These are phyloP conservation scores for Acorus calamus DNA, from an alignment of 106 monocot species.

Conservation along the genomic window DNA sequence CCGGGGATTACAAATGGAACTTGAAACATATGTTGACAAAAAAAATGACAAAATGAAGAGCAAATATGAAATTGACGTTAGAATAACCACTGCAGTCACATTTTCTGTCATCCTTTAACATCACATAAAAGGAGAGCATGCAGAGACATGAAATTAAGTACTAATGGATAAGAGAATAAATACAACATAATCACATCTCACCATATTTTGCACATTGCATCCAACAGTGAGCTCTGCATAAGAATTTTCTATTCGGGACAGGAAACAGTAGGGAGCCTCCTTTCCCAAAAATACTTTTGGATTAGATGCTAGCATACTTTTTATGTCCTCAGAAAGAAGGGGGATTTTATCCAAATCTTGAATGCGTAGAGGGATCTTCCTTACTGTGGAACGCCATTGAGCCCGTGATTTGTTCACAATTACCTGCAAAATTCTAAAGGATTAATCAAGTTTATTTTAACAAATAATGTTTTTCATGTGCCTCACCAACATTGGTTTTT, in stretches of 20 bases:
- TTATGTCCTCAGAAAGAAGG: slow-evolving; percentile 50
- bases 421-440: no score
- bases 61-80: no score
- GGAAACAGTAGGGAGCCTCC: slow-evolving; percentile 80
- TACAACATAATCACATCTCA: no score
- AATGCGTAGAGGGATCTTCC: slow-evolving; percentile 51
- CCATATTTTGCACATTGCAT: slow-evolving; percentile 74
- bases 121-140: background rate
- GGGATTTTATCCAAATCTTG: slow-evolving; percentile 76
- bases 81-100: background rate
- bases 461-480: no score
- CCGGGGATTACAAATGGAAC: no score
- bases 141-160: background rate
- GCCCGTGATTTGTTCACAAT: slow-evolving; percentile 91
- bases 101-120: background rate
- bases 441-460: no score
- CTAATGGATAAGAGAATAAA: slow-evolving; percentile 1
- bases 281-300: slow-evolving; percentile 46
- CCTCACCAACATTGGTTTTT: no score
- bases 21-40: no score
- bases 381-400: slow-evolving; percentile 45
- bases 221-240: slow-evolving; percentile 74
- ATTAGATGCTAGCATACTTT: slow-evolving; percentile 41
- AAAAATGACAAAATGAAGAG: no score
- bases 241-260: slow-evolving; percentile 62